Percentiles rank a stretch among this genome's conserved stretches.
phyloP scores from a whole-genome alignment of 2,329 filamentous ascomycete genomes.

The Clonostachys rosea region DNA sequence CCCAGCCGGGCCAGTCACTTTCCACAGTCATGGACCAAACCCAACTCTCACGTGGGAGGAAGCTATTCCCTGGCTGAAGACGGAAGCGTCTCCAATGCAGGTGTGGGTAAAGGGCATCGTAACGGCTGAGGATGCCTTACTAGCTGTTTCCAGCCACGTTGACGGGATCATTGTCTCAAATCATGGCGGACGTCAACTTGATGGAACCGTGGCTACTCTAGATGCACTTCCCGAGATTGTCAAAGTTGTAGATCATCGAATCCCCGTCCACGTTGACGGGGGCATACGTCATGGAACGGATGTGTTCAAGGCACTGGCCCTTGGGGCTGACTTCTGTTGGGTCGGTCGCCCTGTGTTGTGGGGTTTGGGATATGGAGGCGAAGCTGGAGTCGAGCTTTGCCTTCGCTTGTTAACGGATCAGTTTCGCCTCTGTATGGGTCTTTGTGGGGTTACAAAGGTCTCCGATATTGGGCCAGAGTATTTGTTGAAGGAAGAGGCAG shows the following conservation, averaged over 20 bases:
- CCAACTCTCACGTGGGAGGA: slow-evolving; percentile 15
- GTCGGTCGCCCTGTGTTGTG: slow-evolving; percentile 34
- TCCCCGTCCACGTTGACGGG: slow-evolving; percentile 39
- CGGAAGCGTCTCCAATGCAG: slow-evolving; percentile 46
- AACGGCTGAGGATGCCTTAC: slow-evolving; percentile 31
- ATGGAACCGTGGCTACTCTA: slow-evolving; percentile 41
- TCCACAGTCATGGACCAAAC: too few relatives aligned
- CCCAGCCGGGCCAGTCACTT: too few relatives aligned
- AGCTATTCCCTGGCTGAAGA: slow-evolving; percentile 38
- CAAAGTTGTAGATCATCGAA: slow-evolving; percentile 39
- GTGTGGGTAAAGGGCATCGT: slow-evolving; percentile 43
- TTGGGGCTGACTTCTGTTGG: slow-evolving; percentile 32
- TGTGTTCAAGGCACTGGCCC: slow-evolving; percentile 30
- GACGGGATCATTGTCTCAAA: slow-evolving; percentile 35
- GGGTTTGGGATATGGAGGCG: slow-evolving; percentile 21
- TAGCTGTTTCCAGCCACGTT: slow-evolving; percentile 21
- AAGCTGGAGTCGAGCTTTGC: slow-evolving; percentile 27
- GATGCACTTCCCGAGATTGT: slow-evolving; percentile 38
- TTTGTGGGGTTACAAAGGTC: too few relatives aligned
- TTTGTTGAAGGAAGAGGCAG: too few relatives aligned
- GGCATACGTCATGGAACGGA: slow-evolving; percentile 33
- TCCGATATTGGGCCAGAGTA: too few relatives aligned
- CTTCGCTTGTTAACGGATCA: background rate
- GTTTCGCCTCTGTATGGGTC: background rate
- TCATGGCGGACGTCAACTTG: slow-evolving; percentile 34